Evolutionary conservation across 2,329 filamentous ascomycete species (phyloP).

Genomic region (Allantophomopsis lycopodina): DNA sequence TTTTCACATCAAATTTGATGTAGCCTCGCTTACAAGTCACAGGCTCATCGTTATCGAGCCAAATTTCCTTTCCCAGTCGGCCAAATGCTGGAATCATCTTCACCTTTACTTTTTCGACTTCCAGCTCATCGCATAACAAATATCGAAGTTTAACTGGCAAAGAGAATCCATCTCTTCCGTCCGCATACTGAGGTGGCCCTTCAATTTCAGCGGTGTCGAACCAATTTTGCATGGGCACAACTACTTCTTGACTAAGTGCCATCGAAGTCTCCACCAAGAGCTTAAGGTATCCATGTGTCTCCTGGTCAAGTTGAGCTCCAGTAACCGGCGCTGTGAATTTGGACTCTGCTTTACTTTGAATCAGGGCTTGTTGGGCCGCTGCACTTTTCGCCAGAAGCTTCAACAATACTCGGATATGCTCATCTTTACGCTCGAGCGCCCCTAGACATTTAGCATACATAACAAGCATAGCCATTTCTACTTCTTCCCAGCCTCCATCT

Average conservation of each 20-base stretch:
- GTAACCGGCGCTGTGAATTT: slow-evolving; percentile 5
- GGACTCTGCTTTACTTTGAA: slow-evolving; percentile 21
- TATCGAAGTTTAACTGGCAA: slow-evolving; percentile 56
- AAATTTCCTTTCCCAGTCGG: slow-evolving; percentile 51
- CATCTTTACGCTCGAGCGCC: slow-evolving; percentile 60
- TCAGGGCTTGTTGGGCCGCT: slow-evolving; percentile 33
- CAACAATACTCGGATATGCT: slow-evolving; percentile 65
- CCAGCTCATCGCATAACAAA: slow-evolving; percentile 56
- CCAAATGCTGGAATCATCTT: slow-evolving; percentile 41
- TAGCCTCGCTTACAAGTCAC: slow-evolving; percentile 31
- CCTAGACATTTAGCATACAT: slow-evolving; percentile 78
- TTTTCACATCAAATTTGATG: slow-evolving; percentile 27
- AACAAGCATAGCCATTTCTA: slow-evolving; percentile 73
- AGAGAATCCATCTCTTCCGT: slow-evolving; percentile 62
- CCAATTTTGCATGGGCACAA: slow-evolving; percentile 57
- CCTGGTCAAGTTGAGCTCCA: no score
- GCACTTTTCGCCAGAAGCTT: slow-evolving; percentile 60
- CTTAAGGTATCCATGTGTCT: slow-evolving; percentile 14
- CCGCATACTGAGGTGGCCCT: slow-evolving; percentile 54
- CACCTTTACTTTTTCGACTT: slow-evolving; percentile 50
- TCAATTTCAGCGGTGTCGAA: slow-evolving; percentile 59
- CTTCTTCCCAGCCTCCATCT: slow-evolving; percentile 60
- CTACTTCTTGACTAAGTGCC: slow-evolving; percentile 42
- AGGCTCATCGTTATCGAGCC: slow-evolving; percentile 32
- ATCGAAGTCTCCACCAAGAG: slow-evolving; percentile 15